Evolutionary conservation across 768 basidiomycete species (phyloP).

Genomic region (Boletus pseudopeckii): DNA sequence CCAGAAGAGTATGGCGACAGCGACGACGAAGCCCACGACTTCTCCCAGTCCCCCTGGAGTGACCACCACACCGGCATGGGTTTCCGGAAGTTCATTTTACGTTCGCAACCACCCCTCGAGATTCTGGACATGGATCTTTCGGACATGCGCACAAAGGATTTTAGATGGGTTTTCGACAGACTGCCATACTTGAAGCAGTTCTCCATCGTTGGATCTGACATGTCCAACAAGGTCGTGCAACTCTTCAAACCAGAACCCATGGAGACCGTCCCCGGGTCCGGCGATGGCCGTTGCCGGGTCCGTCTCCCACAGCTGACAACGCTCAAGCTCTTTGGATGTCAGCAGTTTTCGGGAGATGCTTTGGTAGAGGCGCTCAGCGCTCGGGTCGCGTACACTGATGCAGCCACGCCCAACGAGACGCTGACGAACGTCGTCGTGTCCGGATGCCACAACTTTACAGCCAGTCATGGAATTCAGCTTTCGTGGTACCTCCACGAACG

Average conservation of each 20-base stretch:
- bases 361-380: constrained; percentile 50
- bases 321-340: constrained; percentile 59
- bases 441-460: constrained; percentile 21
- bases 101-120: constrained; percentile 60
- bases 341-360: constrained; percentile 56
- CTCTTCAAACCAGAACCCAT: constrained; percentile 47
- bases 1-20: constrained; percentile 59
- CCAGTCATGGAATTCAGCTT: constrained; percentile 21
- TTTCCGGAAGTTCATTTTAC: constrained; percentile 57
- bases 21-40: constrained; percentile 71
- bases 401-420: constrained; percentile 26
- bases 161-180: constrained; percentile 60
- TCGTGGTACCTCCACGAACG: constrained; percentile 26
- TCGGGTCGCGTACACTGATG: constrained; percentile 43
- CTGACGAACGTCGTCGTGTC: constrained; percentile 24
- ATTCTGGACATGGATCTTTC: constrained; percentile 76
- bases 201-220: constrained; percentile 74
- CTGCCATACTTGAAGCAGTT: constrained; percentile 56
- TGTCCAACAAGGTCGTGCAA: constrained; percentile 69
- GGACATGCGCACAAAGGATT: constrained; percentile 83
- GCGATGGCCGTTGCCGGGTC: constrained; percentile 30
- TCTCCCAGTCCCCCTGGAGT: constrained; percentile 72
- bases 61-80: constrained; percentile 82
- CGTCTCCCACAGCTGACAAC: constrained; percentile 53
- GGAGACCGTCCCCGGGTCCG: constrained; percentile 3